A percentile compares a stretch with the other conserved stretches of the same genome.
These are phyloP conservation scores for Lantana camara DNA, from an alignment of 257 asterid genomes.

Conservation along the genomic window DNA sequence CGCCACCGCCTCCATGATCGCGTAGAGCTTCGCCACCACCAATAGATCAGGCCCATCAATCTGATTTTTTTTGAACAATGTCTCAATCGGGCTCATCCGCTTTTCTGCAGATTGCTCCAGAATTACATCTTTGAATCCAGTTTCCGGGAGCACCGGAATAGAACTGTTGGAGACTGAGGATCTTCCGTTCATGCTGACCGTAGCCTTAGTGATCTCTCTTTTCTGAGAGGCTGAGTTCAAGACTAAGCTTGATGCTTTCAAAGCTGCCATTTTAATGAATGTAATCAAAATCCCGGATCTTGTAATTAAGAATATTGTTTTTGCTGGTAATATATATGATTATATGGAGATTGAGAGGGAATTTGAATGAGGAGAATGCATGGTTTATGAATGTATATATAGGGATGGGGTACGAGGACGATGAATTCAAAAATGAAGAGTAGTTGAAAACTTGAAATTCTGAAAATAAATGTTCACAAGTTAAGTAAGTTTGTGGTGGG, in stretches of 20 bases:
- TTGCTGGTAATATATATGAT: no score
- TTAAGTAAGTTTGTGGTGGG: no score
- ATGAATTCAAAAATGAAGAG: no score
- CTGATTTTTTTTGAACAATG: neutral
- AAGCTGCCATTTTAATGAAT: conserved; percentile 28
- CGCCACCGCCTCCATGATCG: conserved; percentile 53
- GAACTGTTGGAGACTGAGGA: conserved; percentile 14
- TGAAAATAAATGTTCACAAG: conserved; percentile 7
- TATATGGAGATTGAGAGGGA: no score
- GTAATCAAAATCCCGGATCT: neutral
- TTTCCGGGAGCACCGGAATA: conserved; percentile 6
- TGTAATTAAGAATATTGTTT: no score
- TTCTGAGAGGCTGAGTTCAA: conserved; percentile 13
- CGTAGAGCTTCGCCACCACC: conserved; percentile 45
- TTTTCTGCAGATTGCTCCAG: conserved; percentile 22
- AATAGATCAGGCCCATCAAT: conserved; percentile 15
- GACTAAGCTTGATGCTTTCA: conserved; percentile 20
- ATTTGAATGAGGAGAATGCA: neutral
- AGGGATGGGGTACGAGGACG: neutral
- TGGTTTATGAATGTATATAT: conserved; percentile 6
- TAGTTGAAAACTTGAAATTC: no score
- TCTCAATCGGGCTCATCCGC: conserved; percentile 13
- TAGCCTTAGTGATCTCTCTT: conserved; percentile 10
- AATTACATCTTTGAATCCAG: neutral
- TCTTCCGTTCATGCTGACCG: conserved; percentile 5